These are phyloP conservation scores for Fusarium solani-melongenae DNA, from an alignment of 2,329 filamentous ascomycete genomes.

Conservation along the genomic window DNA sequence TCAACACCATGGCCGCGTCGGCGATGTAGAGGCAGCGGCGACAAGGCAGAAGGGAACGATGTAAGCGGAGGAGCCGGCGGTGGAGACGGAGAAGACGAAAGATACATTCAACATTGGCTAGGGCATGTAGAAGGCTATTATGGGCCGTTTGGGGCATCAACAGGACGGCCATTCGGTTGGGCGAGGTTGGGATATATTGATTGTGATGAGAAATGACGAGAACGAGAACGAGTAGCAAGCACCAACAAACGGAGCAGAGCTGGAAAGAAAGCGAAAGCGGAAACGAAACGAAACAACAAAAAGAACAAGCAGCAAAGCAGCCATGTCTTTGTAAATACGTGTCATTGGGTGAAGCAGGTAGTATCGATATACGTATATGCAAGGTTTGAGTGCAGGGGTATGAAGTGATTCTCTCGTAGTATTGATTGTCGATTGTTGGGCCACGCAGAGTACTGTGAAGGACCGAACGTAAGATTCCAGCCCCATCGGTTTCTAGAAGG, in stretches of 20 bases:
- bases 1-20: constrained; percentile 54
- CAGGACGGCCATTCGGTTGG: constrained; percentile 19
- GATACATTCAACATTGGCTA: constrained; percentile 35
- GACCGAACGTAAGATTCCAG: neutral
- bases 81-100: constrained; percentile 11
- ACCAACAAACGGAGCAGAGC: neutral
- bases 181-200: constrained; percentile 5
- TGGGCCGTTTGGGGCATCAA: constrained; percentile 4
- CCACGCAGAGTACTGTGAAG: neutral
- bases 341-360: neutral
- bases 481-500: constrained; percentile 1
- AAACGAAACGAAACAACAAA: constrained; percentile 4
- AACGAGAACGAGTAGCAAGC: neutral
- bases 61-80: constrained; percentile 4
- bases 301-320: neutral
- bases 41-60: constrained; percentile 13
- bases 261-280: constrained; percentile 2
- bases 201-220: constrained; percentile 32
- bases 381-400: neutral
- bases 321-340: neutral
- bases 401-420: neutral
- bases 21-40: constrained; percentile 46
- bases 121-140: constrained; percentile 29
- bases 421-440: neutral
- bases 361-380: neutral